Evolutionary conservation across 2,329 filamentous ascomycete species (phyloP).

Genomic region (Ceratocystis papillata): DNA sequence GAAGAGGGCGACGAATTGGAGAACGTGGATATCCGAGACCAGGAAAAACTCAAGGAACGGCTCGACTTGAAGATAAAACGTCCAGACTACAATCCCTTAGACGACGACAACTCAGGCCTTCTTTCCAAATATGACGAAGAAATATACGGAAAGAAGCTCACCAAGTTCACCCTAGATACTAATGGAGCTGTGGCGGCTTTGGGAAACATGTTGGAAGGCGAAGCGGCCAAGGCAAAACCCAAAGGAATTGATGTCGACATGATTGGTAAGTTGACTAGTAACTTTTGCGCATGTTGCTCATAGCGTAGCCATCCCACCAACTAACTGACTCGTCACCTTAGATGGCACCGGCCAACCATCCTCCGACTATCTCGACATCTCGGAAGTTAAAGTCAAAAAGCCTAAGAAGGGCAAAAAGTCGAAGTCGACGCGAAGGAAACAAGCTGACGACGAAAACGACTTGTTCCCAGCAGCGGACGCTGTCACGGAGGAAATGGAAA

Average conservation of each 20-base stretch:
- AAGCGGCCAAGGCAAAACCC: slow-evolving; percentile 44
- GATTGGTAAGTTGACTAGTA: slow-evolving; percentile 38
- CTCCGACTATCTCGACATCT: slow-evolving; percentile 83
- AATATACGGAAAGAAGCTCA: slow-evolving; percentile 79
- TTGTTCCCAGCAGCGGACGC: slow-evolving; percentile 37
- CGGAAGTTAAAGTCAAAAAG: slow-evolving; percentile 86
- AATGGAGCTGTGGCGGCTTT: slow-evolving; percentile 59
- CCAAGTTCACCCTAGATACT: slow-evolving; percentile 76
- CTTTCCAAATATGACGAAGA: slow-evolving; percentile 93
- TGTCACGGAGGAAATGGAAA: slow-evolving; percentile 51
- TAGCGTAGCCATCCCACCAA: not conserved
- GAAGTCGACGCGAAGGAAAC: slow-evolving; percentile 61
- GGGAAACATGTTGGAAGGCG: slow-evolving; percentile 43
- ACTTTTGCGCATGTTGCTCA: slow-evolving; percentile 35
- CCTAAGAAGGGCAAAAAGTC: slow-evolving; percentile 87
- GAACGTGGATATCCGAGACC: slow-evolving; percentile 59
- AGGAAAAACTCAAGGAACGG: slow-evolving; percentile 62
- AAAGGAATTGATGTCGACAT: slow-evolving; percentile 71
- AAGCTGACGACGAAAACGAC: slow-evolving; percentile 53
- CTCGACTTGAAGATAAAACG: slow-evolving; percentile 84
- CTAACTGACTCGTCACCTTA: not conserved
- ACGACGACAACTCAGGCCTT: slow-evolving; percentile 58
- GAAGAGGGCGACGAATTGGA: slow-evolving; percentile 86
- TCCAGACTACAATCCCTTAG: slow-evolving; percentile 76
- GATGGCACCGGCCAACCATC: slow-evolving; percentile 30